A percentile compares a stretch with the other conserved stretches of the same genome.
Conservation (phyloP, 306 rosid genomes). For the Malus orientalis region DNA sequence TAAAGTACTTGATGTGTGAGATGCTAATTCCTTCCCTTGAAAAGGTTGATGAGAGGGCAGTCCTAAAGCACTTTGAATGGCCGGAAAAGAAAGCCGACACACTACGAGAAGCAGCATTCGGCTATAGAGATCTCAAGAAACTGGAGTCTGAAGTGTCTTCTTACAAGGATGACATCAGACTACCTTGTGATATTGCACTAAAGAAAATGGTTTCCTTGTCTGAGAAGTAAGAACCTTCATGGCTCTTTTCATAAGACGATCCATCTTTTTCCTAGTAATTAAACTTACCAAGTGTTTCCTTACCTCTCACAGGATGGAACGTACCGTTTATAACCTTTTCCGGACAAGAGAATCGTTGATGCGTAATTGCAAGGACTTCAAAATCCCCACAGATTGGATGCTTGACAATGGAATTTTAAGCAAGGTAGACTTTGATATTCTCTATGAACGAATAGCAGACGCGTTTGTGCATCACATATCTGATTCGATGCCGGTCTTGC, state of each 20-base stretch:
- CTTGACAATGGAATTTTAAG: constrained; percentile 82
- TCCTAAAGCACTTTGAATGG: constrained; percentile 92
- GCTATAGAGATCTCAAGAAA: constrained; percentile 75
- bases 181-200: constrained; percentile 74
- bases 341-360: constrained; percentile 80
- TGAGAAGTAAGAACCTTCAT: constrained; percentile 54
- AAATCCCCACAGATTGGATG: constrained; percentile 91
- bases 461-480: not conserved
- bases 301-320: constrained; percentile 69
- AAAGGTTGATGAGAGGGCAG: constrained; percentile 98
- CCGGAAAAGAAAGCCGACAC: constrained; percentile 99
- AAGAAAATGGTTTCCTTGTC: constrained; percentile 89
- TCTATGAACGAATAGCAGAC: not conserved
- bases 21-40: not conserved
- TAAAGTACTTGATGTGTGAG: not conserved
- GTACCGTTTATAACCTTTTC: constrained; percentile 66
- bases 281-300: not conserved
- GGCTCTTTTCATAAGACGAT: not conserved
- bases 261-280: not conserved
- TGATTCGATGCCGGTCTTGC: constrained; percentile 14
- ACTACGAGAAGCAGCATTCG: constrained; percentile 89
- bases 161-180: constrained; percentile 60
- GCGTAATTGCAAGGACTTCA: constrained; percentile 76
- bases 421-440: constrained; percentile 42
- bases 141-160: constrained; percentile 80